These are phyloP conservation scores for Circinella minor DNA, from an alignment of 371 early-diverging fungal species.

Conservation along the genomic window DNA sequence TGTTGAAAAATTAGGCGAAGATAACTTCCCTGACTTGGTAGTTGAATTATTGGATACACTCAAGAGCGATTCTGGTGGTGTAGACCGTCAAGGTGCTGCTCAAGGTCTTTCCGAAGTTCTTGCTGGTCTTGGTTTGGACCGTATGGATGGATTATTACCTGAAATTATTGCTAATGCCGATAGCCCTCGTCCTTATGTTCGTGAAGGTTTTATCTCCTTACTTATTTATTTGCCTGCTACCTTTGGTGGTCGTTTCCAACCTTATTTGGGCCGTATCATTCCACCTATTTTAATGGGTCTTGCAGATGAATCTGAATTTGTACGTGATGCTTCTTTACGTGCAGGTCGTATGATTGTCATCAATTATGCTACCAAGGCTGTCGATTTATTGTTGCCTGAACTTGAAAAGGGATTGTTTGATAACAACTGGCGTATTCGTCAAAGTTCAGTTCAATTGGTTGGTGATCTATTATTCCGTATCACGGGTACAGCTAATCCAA, in stretches of 20 bases:
- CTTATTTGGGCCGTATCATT: slow-evolving; percentile 86
- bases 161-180: slow-evolving; percentile 85
- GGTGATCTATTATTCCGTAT: slow-evolving; percentile 94
- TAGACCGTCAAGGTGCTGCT: slow-evolving; percentile 96
- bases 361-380: slow-evolving; percentile 86
- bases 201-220: slow-evolving; percentile 96
- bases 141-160: slow-evolving; percentile 89
- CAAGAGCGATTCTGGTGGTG: slow-evolving; percentile 85
- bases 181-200: slow-evolving; percentile 78
- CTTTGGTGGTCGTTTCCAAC: slow-evolving; percentile 88
- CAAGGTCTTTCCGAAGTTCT: slow-evolving; percentile 96
- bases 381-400: slow-evolving; percentile 91
- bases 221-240: slow-evolving; percentile 96
- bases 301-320: slow-evolving; percentile 94
- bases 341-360: slow-evolving; percentile 93
- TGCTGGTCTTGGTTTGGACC: slow-evolving; percentile 86
- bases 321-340: slow-evolving; percentile 91
- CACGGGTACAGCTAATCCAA: slow-evolving; percentile 80
- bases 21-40: slow-evolving; percentile 91
- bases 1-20: slow-evolving; percentile 91
- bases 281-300: slow-evolving; percentile 89
- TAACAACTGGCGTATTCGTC: slow-evolving; percentile 95
- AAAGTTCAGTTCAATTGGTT: slow-evolving; percentile 92
- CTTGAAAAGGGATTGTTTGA: slow-evolving; percentile 90
- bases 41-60: slow-evolving; percentile 84